Base-by-base conservation (phyloP, 2,329 filamentous ascomycete genomes). In the Talaromyces verruculosus region DNA sequence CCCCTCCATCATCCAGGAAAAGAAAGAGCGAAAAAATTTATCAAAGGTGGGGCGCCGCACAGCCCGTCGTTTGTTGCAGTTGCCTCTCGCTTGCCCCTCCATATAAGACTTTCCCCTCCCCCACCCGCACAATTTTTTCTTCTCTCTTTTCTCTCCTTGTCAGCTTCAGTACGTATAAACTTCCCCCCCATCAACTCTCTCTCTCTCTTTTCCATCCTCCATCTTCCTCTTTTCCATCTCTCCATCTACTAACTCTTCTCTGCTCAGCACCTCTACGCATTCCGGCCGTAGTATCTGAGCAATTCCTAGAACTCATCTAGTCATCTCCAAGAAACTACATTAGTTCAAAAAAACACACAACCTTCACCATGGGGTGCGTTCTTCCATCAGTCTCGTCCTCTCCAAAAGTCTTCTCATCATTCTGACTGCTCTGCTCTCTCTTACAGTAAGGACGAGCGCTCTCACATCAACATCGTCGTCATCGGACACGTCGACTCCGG, bases 401-500 rank as follows among this genome's bases (percentile, higher is more conserved):
- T 33, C 45, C n/a, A 15, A 25, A 5, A 61, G 5, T 15, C 5
- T 55, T 11, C 60, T 22, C 43, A 37, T 49, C 35, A 13, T 33
- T 61, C 69, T 69, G 59, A 70, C 67, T n/a, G 41, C 58, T 37
- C 28, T 61, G n/a, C 63, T 37, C 49, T 65, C 64, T 25, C 61
- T 33, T 72, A 76, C 80, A 94, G 93, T 91, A 98, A 92, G 88
- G 89, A 97, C 79, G 91, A 94, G 73, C 96, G 96, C 91, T 85
- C 83, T 84, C 94, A 98, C 84, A 92, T 98, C 85, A 93, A 93
- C 91, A 91, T 97, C 84, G 93, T 97, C 85, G 93, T 97, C 84
- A 96, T 96, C 88, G 93, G 93, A 88, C 94, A 97, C 90, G 93
- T 97, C 92, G 93, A 97, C 86, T 96, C 93, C 84, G 94, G 93